Evolutionary conservation across 345 rosid genomes (phyloP), one percentile per base, ranked within the genome.

Genomic region (Murraya koenigii): DNA sequence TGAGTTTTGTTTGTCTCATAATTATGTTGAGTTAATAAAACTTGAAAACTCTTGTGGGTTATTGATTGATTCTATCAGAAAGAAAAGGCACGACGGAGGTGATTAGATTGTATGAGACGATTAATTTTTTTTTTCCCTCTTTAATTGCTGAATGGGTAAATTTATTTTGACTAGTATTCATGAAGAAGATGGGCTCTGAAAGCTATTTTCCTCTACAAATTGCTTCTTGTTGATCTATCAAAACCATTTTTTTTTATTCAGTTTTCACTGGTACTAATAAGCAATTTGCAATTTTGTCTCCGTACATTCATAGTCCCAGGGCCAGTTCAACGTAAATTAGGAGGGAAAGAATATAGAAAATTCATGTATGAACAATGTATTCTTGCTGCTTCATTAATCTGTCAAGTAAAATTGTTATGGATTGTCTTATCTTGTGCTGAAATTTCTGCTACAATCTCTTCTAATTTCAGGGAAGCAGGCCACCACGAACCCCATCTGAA

Each of bases 381-480:
- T 3, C 14, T 25, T 25, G 35, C n/a, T 41, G 22, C 11, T 41
- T 41, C 55, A 25, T 6, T 68, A 13, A 28, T 70, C 26, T 30
- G 8, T 52, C 32, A 30, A 20, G 20, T 49, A 9, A 49, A 23
- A 9, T 30, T 52, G 17, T 52, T 63, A 19, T 26, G 47, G 41
- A 7, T 10, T 49, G 44, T 30, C 33, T 75, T 3, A 30, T 70
- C 14, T 49, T 28, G 22, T 35, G 41, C 61, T 77, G 71, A 55
- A 44, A 68, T 55, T 23, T 75, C 52, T 69, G 66, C 77, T 69
- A 33, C 73, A 62, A 65, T 22, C 14, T 65, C 8, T 38, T 65
- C 8, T 38, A 62, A 22, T 67, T 67, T n/a, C 92, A 96, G 99
- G 98, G 99, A 82, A 84, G 75, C 89, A 92, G 77, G 85, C 97